Evolutionary conservation across 2,329 filamentous ascomycete species (phyloP).

Genomic region (Colletotrichum aenigma): DNA sequence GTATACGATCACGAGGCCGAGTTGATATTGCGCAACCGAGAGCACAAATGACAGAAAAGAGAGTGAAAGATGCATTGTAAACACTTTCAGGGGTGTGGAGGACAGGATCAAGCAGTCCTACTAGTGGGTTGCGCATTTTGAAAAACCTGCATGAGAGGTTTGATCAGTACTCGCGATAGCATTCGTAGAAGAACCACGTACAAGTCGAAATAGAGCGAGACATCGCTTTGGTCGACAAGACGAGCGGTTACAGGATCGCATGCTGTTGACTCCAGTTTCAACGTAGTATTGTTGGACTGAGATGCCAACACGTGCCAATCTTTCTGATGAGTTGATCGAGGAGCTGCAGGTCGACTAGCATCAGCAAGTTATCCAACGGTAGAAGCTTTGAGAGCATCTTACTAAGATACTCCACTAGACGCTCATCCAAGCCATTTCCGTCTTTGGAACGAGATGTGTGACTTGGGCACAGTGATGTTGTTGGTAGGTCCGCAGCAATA

Average conservation of each 20-base stretch:
- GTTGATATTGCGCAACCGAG: conserved; percentile 28
- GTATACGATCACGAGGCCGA: conserved; percentile 24
- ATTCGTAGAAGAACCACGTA: background rate
- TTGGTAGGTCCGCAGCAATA: background rate
- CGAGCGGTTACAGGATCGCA: conserved; percentile 26
- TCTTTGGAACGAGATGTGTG: background rate
- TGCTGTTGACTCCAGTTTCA: conserved; percentile 24
- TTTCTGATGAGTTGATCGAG: background rate
- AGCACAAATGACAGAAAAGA: conserved; percentile 28
- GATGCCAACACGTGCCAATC: conserved; percentile 27
- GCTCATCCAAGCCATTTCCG: background rate
- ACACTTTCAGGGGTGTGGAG: conserved; percentile 28
- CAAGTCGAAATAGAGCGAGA: background rate
- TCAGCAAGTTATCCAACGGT: background rate
- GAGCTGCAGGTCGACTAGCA: background rate
- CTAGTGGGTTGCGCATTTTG: conserved; percentile 24
- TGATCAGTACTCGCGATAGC: background rate
- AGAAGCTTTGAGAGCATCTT: background rate
- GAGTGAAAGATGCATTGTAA: conserved; percentile 25
- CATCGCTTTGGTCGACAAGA: conserved; percentile 25
- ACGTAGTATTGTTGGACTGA: conserved; percentile 21
- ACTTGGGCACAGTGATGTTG: background rate
- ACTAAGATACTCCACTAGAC: conserved; percentile 19
- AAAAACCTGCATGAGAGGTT: conserved; percentile 23
- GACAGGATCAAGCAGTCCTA: conserved; percentile 26